Base-by-base conservation (phyloP, 2,329 filamentous ascomycete species). In the Aspergillus novoparasiticus region DNA sequence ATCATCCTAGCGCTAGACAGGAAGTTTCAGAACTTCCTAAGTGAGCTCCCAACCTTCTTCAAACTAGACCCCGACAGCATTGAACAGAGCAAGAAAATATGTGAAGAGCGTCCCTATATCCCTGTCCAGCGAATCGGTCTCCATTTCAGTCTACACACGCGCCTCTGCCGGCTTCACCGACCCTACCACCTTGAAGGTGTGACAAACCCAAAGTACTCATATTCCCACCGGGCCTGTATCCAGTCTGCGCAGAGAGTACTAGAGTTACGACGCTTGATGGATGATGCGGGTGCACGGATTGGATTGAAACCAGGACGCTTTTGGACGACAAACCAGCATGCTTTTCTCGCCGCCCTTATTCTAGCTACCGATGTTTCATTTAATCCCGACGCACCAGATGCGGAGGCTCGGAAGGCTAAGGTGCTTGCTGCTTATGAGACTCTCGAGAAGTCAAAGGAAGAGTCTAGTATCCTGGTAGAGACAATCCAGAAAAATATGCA, bases 331-430 rank as follows among this genome's bases (percentile, higher is more conserved):
- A 64, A 68, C 61, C 67, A 71, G 10, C 71, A 73, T 60, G 59
- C 69, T 9, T 69, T 69, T 41, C 64, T 66, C 16, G 71, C 70
- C 2, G 71, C 70, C 8, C 39, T 73, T 9, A 68, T 68, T 19
- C 51, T 73, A 5, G 69, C 68, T 6, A 70, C 68, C 45, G 68
- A 72, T 32, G 68, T 71, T 4, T 71, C 70, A 1, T 66, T 73
- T 36, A 64, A 68, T 12, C 66, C 64, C 1, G 36, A 57, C 2
- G 64, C 68, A 9, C 66, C 64, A 9, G 65, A 70, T 12, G 66
- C 63, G 0, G 64, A 64, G 9, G 39, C 58, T 36, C 61, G 58
- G 16, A 68, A 69, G 51, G 56, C 60, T 2, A 41, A 59, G 21
- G 57, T 64, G 0, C 30, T 56, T n/a, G 57, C 54, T 10, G 62